A percentile compares a stretch with the other conserved stretches of the same genome.
These are phyloP conservation scores for Fistulinella prunicolor DNA, from an alignment of 768 basidiomycete species.

Conservation along the genomic window DNA sequence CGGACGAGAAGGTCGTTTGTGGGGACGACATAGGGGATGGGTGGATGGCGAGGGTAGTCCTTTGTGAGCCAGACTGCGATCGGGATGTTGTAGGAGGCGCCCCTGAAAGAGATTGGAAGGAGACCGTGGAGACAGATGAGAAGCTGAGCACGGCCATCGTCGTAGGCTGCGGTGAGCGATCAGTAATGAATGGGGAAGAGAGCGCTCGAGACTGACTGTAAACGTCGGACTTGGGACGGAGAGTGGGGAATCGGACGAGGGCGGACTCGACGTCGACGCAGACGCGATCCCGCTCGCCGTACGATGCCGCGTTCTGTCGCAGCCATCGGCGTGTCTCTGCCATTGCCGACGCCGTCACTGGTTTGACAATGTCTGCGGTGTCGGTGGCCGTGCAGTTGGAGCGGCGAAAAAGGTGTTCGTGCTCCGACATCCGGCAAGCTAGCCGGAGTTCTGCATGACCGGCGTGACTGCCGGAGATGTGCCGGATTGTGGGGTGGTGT, in stretches of 20 bases:
- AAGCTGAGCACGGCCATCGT: slow-evolving; percentile 91
- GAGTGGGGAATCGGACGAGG: slow-evolving; percentile 51
- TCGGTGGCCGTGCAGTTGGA: not conserved
- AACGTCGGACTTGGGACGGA: slow-evolving; percentile 77
- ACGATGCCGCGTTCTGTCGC: slow-evolving; percentile 57
- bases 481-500: too few species aligned
- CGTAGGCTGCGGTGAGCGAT: slow-evolving; percentile 61
- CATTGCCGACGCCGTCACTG: slow-evolving; percentile 8
- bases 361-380: too few species aligned
- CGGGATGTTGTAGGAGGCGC: slow-evolving; percentile 88
- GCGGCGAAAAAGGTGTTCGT: slow-evolving; percentile 7
- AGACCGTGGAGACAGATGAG: slow-evolving; percentile 90
- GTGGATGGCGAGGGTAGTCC: slow-evolving; percentile 80
- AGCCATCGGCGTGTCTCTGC: slow-evolving; percentile 57
- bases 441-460: too few species aligned
- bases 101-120: slow-evolving; percentile 78
- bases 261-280: slow-evolving; percentile 59
- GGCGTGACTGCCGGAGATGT: too few species aligned
- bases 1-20: slow-evolving; percentile 88
- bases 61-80: slow-evolving; percentile 83
- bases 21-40: slow-evolving; percentile 89
- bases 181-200: slow-evolving; percentile 3
- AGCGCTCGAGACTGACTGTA: slow-evolving; percentile 50
- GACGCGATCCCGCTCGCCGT: slow-evolving; percentile 53
- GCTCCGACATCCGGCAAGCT: slow-evolving; percentile 8